Conservation (phyloP, 78 protist species). For the Protostelium mycophagum region DNA sequence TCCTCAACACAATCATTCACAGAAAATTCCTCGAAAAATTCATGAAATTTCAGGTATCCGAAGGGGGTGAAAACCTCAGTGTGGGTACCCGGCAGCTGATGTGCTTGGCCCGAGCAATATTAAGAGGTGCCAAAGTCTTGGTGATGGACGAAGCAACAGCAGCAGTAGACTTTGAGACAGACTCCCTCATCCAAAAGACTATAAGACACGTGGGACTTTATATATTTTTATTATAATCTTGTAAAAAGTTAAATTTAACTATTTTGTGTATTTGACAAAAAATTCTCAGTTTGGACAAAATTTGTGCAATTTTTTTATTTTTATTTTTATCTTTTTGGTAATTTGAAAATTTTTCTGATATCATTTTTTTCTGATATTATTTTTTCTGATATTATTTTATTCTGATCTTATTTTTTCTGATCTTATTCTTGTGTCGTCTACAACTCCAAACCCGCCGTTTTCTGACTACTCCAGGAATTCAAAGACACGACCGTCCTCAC, state of each 20-base stretch:
- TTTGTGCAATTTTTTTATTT: too few relatives aligned
- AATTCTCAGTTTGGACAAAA: too few relatives aligned
- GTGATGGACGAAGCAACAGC: slow-evolving; percentile 92
- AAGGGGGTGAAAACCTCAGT: slow-evolving; percentile 79
- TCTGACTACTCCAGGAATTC: slow-evolving; percentile 39
- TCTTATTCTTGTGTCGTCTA: too few relatives aligned
- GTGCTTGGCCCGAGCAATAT: slow-evolving; percentile 87
- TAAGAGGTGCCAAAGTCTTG: slow-evolving; percentile 42
- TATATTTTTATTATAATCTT: neutral
- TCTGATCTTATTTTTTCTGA: too few relatives aligned
- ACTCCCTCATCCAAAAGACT: slow-evolving; percentile 75
- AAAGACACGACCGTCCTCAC: slow-evolving; percentile 55
- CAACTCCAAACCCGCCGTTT: too few relatives aligned
- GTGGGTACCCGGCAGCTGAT: slow-evolving; percentile 92
- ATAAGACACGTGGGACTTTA: slow-evolving; percentile 16
- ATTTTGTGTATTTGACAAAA: too few relatives aligned
- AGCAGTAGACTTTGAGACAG: slow-evolving; percentile 77
- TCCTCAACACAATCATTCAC: too few relatives aligned
- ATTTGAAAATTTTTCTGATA: too few relatives aligned
- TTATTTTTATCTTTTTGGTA: too few relatives aligned
- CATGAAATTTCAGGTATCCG: slow-evolving; percentile 26
- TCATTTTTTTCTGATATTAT: too few relatives aligned
- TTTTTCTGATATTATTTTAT: too few relatives aligned
- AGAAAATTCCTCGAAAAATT: slow-evolving; percentile 33
- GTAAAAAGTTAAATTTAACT: too few relatives aligned